Base-by-base conservation (phyloP, 768 basidiomycete species). In the Chalciporus pseudorubinellus region DNA sequence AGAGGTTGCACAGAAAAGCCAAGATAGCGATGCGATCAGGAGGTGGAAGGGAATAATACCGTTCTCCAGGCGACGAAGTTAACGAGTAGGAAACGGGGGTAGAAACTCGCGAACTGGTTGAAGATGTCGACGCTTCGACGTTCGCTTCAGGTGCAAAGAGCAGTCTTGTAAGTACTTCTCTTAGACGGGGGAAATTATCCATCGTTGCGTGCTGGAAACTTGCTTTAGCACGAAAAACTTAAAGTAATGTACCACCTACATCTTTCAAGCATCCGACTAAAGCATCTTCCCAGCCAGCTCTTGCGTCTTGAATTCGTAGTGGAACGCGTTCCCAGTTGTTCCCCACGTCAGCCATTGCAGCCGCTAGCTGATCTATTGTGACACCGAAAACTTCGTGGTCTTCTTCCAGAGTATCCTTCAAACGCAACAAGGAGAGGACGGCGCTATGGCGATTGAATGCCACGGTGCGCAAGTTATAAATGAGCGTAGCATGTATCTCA, bases 201-300 rank as follows among this genome's bases (percentile, higher is more conserved):
- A 81, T 58, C 33, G 82, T 89, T 21, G 89, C 92, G 56, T 91
- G 86, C 90, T 93, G 61, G 14, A 40, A 51, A 21, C 39, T 38
- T 43, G 26, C 22, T 46, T 49, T 16, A 54, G 39, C n/a, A 46
- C 28, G n/a, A 29, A 22, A 46, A 44, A 6, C n/a, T 44, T 18
- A 42, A 39, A 43, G 34, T 14, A 19, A 41, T 34, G 48, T n/a
- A 46, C 18, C 38, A 83, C 92, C 58, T 61, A 95, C 94, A 68
- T 95, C 87, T 76, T 90, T 90, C 58, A 95, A 72, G 62, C 92
- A 88, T 39, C 92, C 92, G 28, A 94, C 75, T 19, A 97, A 76
- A 14, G 91, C 87, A 57, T 93, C 91, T 70, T 97, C 92, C 95
- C 95, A 98, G 12, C 89, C 87, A 59, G 84, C 80, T 39, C 93